Conservation (phyloP, 1,139 yeast species). For the Hyphopichia wangnamkhiaoensis region DNA sequence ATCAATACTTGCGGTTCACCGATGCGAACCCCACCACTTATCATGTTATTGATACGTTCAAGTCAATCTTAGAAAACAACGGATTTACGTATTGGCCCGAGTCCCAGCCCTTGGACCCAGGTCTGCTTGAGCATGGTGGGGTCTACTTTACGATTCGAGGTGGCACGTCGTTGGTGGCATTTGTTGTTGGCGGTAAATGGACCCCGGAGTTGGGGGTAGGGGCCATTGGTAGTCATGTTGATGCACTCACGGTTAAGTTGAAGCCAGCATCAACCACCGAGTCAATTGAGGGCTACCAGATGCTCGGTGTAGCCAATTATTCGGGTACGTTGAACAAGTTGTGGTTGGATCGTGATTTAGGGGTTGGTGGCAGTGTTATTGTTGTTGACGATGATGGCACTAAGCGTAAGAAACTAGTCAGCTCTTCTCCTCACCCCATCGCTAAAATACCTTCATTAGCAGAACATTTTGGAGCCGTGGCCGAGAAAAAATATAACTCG, state of each 20-base stretch:
- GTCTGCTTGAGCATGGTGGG: slow-evolving; percentile 18
- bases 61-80: slow-evolving; percentile 39
- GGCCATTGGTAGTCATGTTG: slow-evolving; percentile 45
- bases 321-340: slow-evolving; percentile 37
- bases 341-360: slow-evolving; percentile 50
- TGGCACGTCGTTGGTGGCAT: slow-evolving; percentile 41
- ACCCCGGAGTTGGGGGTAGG: slow-evolving; percentile 38
- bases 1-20: slow-evolving; percentile 59
- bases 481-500: slow-evolving; percentile 32
- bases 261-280: slow-evolving; percentile 37
- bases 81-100: slow-evolving; percentile 47
- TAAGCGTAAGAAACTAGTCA: slow-evolving; percentile 28
- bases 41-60: slow-evolving; percentile 54
- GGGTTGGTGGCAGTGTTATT: slow-evolving; percentile 46
- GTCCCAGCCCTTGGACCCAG: slow-evolving; percentile 6
- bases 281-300: slow-evolving; percentile 40
- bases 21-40: slow-evolving; percentile 61
- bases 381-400: slow-evolving; percentile 25
- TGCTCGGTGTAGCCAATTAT: slow-evolving; percentile 47
- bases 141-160: slow-evolving; percentile 36
- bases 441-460: slow-evolving; percentile 47
- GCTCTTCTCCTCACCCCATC: slow-evolving; percentile 40
- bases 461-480: slow-evolving; percentile 40
- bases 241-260: slow-evolving; percentile 40
- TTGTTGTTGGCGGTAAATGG: slow-evolving; percentile 44